Conservation (phyloP, 345 rosid genomes). For the Salix dunnii region DNA sequence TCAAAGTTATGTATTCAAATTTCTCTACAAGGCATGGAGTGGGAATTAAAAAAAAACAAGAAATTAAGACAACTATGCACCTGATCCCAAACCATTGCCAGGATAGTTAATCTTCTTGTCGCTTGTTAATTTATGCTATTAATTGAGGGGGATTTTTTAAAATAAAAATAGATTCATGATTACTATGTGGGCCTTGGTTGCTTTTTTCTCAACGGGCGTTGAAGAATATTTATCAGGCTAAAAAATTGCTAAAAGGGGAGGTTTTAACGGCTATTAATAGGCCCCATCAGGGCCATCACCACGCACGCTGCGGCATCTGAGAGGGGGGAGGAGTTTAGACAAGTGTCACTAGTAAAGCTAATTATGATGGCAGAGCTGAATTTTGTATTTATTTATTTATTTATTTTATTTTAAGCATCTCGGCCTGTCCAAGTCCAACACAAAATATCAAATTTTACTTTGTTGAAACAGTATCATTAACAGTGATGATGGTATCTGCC, state of each 20-base stretch:
- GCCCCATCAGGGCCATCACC: background rate
- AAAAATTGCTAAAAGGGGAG: slow-evolving; percentile 1
- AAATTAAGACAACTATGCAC: background rate
- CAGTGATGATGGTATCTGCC: background rate
- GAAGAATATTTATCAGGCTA: background rate
- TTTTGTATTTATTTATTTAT: no score
- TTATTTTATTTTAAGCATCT: background rate
- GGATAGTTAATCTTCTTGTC: background rate
- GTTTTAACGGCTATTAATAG: slow-evolving; percentile 14
- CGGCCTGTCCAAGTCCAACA: background rate
- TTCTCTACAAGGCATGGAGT: background rate
- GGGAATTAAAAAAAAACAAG: background rate
- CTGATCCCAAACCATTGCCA: slow-evolving; percentile 8
- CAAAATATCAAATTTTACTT: background rate
- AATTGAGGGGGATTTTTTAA: background rate
- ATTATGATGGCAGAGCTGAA: no score
- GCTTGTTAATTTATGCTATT: background rate
- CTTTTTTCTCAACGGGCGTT: background rate
- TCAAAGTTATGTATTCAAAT: background rate
- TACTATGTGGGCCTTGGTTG: background rate
- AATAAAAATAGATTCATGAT: background rate
- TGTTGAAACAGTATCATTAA: background rate
- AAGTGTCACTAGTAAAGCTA: no score
- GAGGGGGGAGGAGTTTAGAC: background rate
- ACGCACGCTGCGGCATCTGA: background rate